Evolutionary conservation across 192 early-diverging fungal genomes (phyloP).

Genomic region (Entomortierella beljakovae): DNA sequence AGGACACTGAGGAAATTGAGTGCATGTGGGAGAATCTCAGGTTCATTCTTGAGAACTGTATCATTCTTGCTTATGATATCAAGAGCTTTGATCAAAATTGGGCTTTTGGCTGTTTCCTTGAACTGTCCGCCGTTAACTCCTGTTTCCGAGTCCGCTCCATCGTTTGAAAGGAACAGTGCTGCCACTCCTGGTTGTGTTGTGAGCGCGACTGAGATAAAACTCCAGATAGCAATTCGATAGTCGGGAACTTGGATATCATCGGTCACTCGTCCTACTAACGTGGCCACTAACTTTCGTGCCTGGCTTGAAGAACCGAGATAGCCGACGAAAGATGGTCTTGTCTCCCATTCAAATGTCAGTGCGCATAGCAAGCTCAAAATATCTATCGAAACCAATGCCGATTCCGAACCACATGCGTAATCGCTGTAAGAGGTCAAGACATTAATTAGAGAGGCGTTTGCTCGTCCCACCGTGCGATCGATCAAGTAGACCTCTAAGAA

Average conservation of each 20-base stretch:
- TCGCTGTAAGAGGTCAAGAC: constrained; percentile 51
- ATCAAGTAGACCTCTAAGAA: constrained; percentile 61
- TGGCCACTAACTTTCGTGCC: constrained; percentile 45
- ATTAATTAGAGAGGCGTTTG: constrained; percentile 51
- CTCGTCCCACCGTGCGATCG: constrained; percentile 52
- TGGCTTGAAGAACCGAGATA: constrained; percentile 60
- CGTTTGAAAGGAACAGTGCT: constrained; percentile 48
- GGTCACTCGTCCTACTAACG: constrained; percentile 29
- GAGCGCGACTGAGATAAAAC: constrained; percentile 58
- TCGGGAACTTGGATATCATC: constrained; percentile 18
- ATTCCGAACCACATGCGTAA: constrained; percentile 40
- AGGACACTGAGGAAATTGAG: constrained; percentile 60
- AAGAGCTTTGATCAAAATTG: constrained; percentile 55
- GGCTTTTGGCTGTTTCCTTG: constrained; percentile 36
- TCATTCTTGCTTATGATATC: constrained; percentile 53
- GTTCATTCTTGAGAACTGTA: constrained; percentile 29
- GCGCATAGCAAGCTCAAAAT: constrained; percentile 59
- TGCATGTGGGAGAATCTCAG: constrained; percentile 56
- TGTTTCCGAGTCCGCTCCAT: constrained; percentile 32
- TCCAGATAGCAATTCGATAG: constrained; percentile 58
- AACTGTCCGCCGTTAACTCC: constrained; percentile 25
- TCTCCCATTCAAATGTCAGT: constrained; percentile 47
- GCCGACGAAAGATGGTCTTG: constrained; percentile 57
- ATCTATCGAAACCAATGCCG: constrained; percentile 56
- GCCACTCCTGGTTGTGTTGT: constrained; percentile 59